Base-by-base conservation (phyloP, 805 yeast species). In the Ogataea degrootiae region DNA sequence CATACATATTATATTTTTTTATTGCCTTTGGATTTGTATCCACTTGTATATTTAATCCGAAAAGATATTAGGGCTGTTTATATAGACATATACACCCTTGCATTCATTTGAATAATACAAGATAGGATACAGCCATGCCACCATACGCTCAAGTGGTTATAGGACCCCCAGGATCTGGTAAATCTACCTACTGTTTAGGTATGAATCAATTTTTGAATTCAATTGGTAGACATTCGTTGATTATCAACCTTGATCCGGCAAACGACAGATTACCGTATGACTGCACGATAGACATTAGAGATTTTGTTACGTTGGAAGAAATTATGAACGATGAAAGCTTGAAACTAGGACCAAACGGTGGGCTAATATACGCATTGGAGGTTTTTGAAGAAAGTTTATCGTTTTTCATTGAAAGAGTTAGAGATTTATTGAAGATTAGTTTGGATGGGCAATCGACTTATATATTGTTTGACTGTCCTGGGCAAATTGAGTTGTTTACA, bases 161-260 rank as follows among this genome's bases (percentile, higher is more conserved):
- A 36, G 99, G 99, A 0, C 98, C 99, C 0, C 99, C 99, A 0
- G 99, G 99, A 1, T 78, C 96, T 0, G 99, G 99, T 1, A 94
- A 94, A 61, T 87, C 97, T 0, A 95, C 99, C 0, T 94, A 88
- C 63, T 91, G 97, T 65, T 74, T 82, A 63, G 99, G 99, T 39
- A 82, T 92, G 82, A 78, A 78, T 53, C 98, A 94, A 70, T 94
- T 94, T 66, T 75, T 92, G 58, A 85, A 87, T 50, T 96, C 98
- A 1, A 90, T 95, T 44, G 99, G 99, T 6, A 73, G 99, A 50
- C 85, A 87, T 58, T 82, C 87, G 42, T 74, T 87, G n/a, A 76
- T 94, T 2, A 72, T 94, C 19, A 94, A 94, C 61, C 74, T 94
- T 53, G 99, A 94, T 62, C 98, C 98, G 1, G 85, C 85, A 2